Evolutionary conservation across 768 basidiomycete species (phyloP).

Genomic region (Auricularia cornea): DNA sequence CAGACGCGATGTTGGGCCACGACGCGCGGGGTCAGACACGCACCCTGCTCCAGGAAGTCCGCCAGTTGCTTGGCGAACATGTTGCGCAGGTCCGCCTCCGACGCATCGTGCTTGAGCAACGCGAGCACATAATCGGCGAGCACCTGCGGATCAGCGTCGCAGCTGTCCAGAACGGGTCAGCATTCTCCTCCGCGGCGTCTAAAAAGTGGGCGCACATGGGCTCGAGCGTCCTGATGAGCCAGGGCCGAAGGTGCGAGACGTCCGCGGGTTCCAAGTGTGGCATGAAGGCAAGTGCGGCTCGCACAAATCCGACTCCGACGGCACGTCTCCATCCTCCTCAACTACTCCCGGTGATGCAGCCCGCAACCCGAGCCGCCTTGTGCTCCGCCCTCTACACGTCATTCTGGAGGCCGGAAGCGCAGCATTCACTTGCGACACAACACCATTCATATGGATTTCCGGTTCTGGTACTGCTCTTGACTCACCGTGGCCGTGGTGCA

Average conservation of each 20-base stretch:
- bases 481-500: too few relatives aligned
- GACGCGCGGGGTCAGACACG: conserved; percentile 10
- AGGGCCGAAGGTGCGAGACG: conserved; percentile 64
- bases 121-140: conserved; percentile 93
- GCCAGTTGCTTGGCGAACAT: conserved; percentile 71
- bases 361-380: too few relatives aligned
- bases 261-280: conserved; percentile 18
- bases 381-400: too few relatives aligned
- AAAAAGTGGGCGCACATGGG: conserved; percentile 59
- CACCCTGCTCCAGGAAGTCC: conserved; percentile 91
- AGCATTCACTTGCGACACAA: too few relatives aligned
- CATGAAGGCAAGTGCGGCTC: background rate
- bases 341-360: too few relatives aligned
- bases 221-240: conserved; percentile 83
- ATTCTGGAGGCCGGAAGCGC: too few relatives aligned
- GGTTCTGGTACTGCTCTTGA: too few relatives aligned
- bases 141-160: conserved; percentile 91
- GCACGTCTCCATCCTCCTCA: too few relatives aligned
- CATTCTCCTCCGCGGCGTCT: conserved; percentile 1
- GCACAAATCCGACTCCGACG: too few relatives aligned
- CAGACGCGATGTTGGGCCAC: background rate
- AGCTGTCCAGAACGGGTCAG: conserved; percentile 41
- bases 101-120: conserved; percentile 80
- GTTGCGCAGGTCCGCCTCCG: conserved; percentile 73
- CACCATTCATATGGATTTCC: too few relatives aligned